Evolutionary conservation across 768 basidiomycete genomes (phyloP), one percentile per base, ranked within the genome.

Genomic region (Tulasnella sp.): DNA sequence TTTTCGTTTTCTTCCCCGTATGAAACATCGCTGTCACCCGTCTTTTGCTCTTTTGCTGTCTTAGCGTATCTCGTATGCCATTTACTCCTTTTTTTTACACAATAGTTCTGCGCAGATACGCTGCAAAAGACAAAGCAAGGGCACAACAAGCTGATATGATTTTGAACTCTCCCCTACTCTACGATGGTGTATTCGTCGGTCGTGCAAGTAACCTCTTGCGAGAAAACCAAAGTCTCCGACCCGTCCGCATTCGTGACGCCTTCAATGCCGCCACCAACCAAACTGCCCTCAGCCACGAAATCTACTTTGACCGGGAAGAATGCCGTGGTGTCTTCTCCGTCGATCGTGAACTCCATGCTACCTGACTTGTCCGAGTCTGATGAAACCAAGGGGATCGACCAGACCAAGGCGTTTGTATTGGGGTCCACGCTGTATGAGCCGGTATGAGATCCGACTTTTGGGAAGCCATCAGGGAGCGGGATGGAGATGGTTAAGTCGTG

Each of bases 271-370:
- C 98, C 87, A 29, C 95, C 94, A 0, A 92, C 91, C 79, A 97
- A 84, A 81, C 92, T 93, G 10, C 93, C 93, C 81, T 92, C 88
- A 0, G 90, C 92, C 73, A 92, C 90, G 82, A 99, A 98, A 1
- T 87, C 84, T 1, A 97, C 91, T 46, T 88, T 87, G 72, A 99
- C 94, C 2, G 97, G 96, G 93, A 98, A 99, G 86, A 98, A 97
- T 13, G 88, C 89, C 4, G 89, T 90, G 0, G 87, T 84, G 80
- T 97, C 95, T 80, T 95, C 93, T 4, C 94, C 95, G 10, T 90
- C 90, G 72, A 95, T 90, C 57, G 88, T 92, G 85, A 99, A 98
- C 81, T 98, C 94, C 81, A 99, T 86, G n/a, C 90, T 93, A 11
- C 97, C 97, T 0, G 91, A 91, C 44, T 89, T 88, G 48, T 86